phyloP scores from a whole-genome alignment of 352 stramenopile genomes.

The Globisporangium cylindrosporum region DNA sequence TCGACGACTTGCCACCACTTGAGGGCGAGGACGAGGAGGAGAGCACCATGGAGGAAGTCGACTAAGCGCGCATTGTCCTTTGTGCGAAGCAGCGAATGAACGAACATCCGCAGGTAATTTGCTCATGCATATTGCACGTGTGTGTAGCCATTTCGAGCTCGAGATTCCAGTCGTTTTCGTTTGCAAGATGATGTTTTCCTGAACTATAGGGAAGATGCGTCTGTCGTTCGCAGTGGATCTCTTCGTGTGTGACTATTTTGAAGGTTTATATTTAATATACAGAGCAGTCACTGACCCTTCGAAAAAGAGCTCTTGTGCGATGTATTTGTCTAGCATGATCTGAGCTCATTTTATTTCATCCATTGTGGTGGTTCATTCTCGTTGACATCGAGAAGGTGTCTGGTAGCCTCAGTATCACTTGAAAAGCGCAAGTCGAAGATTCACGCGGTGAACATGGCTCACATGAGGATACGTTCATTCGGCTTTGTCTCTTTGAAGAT shows the following conservation, averaged over 20 bases:
- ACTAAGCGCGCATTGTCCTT: conserved; percentile 79
- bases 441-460: too few relatives aligned
- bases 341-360: background rate
- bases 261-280: conserved; percentile 73
- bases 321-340: background rate
- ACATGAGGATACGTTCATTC: too few relatives aligned
- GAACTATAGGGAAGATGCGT: conserved; percentile 6
- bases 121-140: background rate
- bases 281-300: conserved; percentile 21
- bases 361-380: background rate
- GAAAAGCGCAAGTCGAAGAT: too few relatives aligned
- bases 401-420: too few relatives aligned
- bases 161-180: background rate
- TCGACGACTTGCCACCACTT: conserved; percentile 96
- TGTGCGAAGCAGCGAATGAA: conserved; percentile 1
- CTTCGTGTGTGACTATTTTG: conserved; percentile 35
- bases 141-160: conserved; percentile 2
- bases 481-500: too few relatives aligned
- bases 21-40: conserved; percentile 96
- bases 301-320: background rate
- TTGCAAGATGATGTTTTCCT: conserved; percentile 3
- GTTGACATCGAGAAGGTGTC: background rate
- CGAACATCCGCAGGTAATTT: conserved; percentile 2
- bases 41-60: conserved; percentile 98
- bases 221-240: conserved; percentile 42